These are phyloP conservation scores for Chernovozyma aurita DNA, from an alignment of 1,139 yeast genomes.

Conservation along the genomic window DNA sequence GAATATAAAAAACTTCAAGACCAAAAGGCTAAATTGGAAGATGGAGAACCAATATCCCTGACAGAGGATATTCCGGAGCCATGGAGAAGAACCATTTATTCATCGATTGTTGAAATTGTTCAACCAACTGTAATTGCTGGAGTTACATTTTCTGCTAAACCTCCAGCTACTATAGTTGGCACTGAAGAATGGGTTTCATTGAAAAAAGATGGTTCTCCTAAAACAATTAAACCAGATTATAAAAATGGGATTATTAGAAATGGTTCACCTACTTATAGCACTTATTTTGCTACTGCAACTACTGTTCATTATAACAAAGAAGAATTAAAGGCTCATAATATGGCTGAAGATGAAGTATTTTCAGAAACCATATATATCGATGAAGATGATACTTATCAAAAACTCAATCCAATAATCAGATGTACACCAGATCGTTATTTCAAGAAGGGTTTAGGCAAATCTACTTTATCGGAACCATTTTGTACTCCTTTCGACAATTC, in stretches of 20 bases:
- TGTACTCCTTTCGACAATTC: constrained; percentile 71
- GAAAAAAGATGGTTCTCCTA: constrained; percentile 74
- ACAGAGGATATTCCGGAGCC: constrained; percentile 39
- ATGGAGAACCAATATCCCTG: constrained; percentile 10
- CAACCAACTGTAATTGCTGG: constrained; percentile 80
- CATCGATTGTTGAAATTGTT: constrained; percentile 55
- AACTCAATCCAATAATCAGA: constrained; percentile 72
- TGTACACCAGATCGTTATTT: constrained; percentile 77
- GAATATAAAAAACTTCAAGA: constrained; percentile 34
- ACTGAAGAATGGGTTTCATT: constrained; percentile 80
- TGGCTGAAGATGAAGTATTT: constrained; percentile 54
- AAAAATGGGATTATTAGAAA: constrained; percentile 68
- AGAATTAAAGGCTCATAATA: constrained; percentile 64
- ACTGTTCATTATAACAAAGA: constrained; percentile 53
- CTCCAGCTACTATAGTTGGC: constrained; percentile 61
- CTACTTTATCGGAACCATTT: constrained; percentile 62
- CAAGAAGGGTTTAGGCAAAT: constrained; percentile 60
- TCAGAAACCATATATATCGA: constrained; percentile 51
- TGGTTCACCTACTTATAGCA: constrained; percentile 67
- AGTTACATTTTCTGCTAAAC: constrained; percentile 73
- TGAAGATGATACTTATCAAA: constrained; percentile 67
- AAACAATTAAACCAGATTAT: constrained; percentile 68
- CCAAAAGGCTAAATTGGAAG: constrained; percentile 13
- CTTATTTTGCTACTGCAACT: constrained; percentile 71
- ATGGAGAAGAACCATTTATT: constrained; percentile 73